These are phyloP conservation scores for Ganoderma lingzhi DNA, from an alignment of 1,284 basidiomycete species.

Conservation along the genomic window DNA sequence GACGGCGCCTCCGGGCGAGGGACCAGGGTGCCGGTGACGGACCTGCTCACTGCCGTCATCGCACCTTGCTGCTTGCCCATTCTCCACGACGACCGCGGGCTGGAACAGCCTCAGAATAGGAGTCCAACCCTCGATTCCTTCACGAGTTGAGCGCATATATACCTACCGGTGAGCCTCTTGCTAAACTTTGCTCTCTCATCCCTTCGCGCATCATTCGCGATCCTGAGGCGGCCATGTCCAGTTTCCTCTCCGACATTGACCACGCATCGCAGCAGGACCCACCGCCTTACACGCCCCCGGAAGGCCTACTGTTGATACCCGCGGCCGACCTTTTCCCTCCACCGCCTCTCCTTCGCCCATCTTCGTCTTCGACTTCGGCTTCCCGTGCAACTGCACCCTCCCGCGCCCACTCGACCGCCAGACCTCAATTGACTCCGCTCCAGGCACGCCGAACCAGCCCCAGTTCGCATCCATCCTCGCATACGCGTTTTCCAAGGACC, in stretches of 20 bases:
- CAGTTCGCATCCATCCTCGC: constrained; percentile 1
- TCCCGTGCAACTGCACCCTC: constrained; percentile 3
- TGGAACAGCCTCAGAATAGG: constrained; percentile 13
- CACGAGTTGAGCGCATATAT: constrained; percentile 12
- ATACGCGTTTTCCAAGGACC: background rate
- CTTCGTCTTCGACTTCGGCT: constrained; percentile 1
- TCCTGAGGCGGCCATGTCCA: background rate
- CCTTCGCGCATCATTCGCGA: background rate
- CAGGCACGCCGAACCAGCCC: constrained; percentile 3
- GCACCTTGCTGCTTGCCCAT: constrained; percentile 13
- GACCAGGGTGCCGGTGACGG: background rate
- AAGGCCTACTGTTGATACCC: constrained; percentile 19
- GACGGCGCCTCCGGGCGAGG: constrained; percentile 2
- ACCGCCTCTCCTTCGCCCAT: background rate
- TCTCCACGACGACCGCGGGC: constrained; percentile 22
- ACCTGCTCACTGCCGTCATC: constrained; percentile 13
- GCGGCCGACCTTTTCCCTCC: constrained; percentile 9
- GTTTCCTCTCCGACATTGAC: background rate
- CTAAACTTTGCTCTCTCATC: background rate
- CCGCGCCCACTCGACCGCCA: constrained; percentile 2
- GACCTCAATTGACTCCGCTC: constrained; percentile 19
- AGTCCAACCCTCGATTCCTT: constrained; percentile 7
- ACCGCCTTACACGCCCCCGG: constrained; percentile 27
- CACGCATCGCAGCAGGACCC: constrained; percentile 19
- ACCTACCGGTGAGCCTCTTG: constrained; percentile 14